Conservation (phyloP, 306 rosid genomes). For the barrel medic (Medicago truncatula) region MtrunA17r5.0-ANR NC_053045.1:47756001-47756500, state of each 20-base stretch:
- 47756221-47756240: no score
- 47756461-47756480: constrained; percentile 41
- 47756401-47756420: constrained; percentile 49
- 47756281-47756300: background rate
- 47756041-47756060: background rate
- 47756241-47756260: background rate
- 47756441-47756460: constrained; percentile 45
- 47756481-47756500: constrained; percentile 47
- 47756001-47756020: constrained; percentile 76
- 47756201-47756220: no score
- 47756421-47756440: constrained; percentile 21
- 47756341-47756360: constrained; percentile 35
- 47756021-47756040: background rate
- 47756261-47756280: background rate
- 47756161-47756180: no score
- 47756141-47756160: background rate
- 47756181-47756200: background rate
- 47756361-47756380: constrained; percentile 32
- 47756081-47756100: no score
- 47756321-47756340: constrained; percentile 52
- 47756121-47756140: background rate
- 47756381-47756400: constrained; percentile 26
- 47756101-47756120: no score
- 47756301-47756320: constrained; percentile 19
- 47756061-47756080: background rate